phyloP scores from a whole-genome alignment of 2,329 filamentous ascomycete species.

The Chrysoporthe cubensis region DNA sequence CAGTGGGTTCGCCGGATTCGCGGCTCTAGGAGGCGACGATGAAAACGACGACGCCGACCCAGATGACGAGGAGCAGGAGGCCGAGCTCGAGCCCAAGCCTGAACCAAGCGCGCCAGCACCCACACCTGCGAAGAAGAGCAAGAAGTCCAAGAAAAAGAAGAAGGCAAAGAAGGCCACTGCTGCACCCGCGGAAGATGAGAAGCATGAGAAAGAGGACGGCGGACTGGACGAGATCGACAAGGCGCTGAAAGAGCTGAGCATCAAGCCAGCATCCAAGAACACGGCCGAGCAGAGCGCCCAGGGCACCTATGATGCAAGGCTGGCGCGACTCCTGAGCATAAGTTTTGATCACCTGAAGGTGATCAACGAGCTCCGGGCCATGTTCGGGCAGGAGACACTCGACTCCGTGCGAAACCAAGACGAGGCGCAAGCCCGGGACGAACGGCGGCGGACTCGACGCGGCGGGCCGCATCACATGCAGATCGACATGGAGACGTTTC shows the following conservation, averaged over 20 bases:
- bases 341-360: constrained; percentile 78
- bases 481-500: constrained; percentile 60
- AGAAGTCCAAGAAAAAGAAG: constrained; percentile 43
- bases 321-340: constrained; percentile 48
- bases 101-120: constrained; percentile 25
- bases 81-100: constrained; percentile 31
- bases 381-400: constrained; percentile 62
- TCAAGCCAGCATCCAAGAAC: constrained; percentile 34
- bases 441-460: constrained; percentile 45
- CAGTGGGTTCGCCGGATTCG: constrained; percentile 54
- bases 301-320: constrained; percentile 32
- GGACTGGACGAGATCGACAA: constrained; percentile 60
- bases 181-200: constrained; percentile 21
- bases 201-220: constrained; percentile 29
- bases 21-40: constrained; percentile 52
- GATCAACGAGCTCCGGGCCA: constrained; percentile 82
- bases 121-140: constrained; percentile 42
- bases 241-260: constrained; percentile 54
- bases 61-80: constrained; percentile 24
- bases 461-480: constrained; percentile 17
- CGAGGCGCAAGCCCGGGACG: constrained; percentile 45
- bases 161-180: constrained; percentile 46
- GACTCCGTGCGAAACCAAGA: constrained; percentile 57
- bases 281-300: constrained; percentile 22
- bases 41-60: constrained; percentile 32